Base-by-base conservation (phyloP, 2,329 filamentous ascomycete species). In the Cytospora mali region DNA sequence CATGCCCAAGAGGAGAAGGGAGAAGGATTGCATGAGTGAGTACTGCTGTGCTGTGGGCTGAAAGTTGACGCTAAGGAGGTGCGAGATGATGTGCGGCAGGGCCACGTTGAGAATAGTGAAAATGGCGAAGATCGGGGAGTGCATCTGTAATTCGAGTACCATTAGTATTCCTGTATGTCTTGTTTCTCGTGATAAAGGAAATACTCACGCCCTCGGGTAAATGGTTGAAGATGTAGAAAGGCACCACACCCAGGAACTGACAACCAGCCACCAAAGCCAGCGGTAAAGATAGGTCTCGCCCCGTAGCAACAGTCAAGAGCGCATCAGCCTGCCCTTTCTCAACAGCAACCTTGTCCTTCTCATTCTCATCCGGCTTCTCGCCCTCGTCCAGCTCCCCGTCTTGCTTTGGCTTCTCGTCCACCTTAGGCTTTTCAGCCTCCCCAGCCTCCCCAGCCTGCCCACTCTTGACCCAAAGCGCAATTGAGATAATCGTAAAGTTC, bases 401-500 rank as follows among this genome's bases (percentile, higher is more conserved):
- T 33, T 13, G 10, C n/a, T 33, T 13, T 13, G 31, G 31, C 31
- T 33, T 13, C 33, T 14, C 33, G 10, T 39, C 35, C 35, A 7
- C 14, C 35, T 39, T 39, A 1, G 35, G 16, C n/a, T 52, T 65
- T 53, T 55, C 21, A 52, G 48, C 27, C 23, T 61, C n/a, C 21
- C 62, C n/a, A n/a, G n/a, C 14, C 31, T 13, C 56, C 21, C 62
- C 66, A 21, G 64, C 64, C 46, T 65, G 84, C 1, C 94, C 94
- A 70, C 92, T 97, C 75, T 91, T 88, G 18, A 97, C 83, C 95
- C 95, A 99, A n/a, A 97, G 80, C 18, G 89, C 88, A 69, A 98
- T 94, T 6, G 94, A 92, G 81, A 94, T 96, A 73, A 99, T 94
- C 31, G 91, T 97, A 72, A 98, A 98, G 74, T 93, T 97, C 50